Evolutionary conservation across 1,284 basidiomycete genomes (phyloP).

Genomic region (Rhodofomes roseus): DNA sequence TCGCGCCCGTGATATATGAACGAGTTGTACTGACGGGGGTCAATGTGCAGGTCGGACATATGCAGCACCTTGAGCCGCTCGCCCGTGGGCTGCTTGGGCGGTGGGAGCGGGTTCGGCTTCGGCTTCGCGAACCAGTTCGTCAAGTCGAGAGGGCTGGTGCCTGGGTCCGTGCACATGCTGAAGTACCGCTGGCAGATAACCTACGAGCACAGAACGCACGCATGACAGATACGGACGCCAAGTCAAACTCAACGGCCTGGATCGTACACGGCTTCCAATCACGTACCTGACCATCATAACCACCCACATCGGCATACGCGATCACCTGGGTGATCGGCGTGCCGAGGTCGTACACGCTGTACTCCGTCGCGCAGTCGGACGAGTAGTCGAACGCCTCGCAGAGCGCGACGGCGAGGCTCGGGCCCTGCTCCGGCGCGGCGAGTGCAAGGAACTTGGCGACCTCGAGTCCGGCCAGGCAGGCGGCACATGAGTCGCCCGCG

Average conservation of each 20-base stretch:
- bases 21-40: constrained; percentile 47
- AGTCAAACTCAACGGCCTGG: neutral
- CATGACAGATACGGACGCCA: neutral
- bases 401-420: constrained; percentile 52
- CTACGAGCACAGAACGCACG: constrained; percentile 55
- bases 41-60: constrained; percentile 76
- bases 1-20: neutral
- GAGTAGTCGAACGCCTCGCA: constrained; percentile 59
- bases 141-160: constrained; percentile 47
- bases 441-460: constrained; percentile 65
- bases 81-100: constrained; percentile 53
- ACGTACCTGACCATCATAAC: constrained; percentile 64
- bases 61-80: constrained; percentile 72
- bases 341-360: constrained; percentile 48
- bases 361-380: constrained; percentile 42
- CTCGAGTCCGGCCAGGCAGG: constrained; percentile 60
- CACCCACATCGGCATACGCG: constrained; percentile 61
- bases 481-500: constrained; percentile 48
- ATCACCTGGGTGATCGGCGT: constrained; percentile 64
- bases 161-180: constrained; percentile 45
- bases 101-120: constrained; percentile 63
- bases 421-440: constrained; percentile 60
- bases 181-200: constrained; percentile 53
- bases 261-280: neutral
- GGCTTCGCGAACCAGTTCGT: constrained; percentile 61